Percentiles rank a stretch among this genome's conserved stretches.
These are phyloP conservation scores for Dimocarpus longan DNA, from an alignment of 345 rosid species.

Conservation along the genomic window DNA sequence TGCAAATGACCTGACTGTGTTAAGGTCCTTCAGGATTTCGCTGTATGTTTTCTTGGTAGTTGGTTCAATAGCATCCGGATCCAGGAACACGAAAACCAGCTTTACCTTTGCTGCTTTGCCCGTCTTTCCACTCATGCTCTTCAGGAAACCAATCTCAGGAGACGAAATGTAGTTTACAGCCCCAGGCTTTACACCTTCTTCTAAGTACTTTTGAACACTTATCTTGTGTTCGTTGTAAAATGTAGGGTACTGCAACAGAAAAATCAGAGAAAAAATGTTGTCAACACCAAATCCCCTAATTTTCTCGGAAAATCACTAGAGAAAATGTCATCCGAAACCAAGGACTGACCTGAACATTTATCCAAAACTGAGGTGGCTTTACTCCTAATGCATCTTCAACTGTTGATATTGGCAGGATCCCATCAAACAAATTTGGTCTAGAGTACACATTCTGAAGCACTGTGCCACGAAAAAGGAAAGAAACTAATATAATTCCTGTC, in stretches of 20 bases:
- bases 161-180: slow-evolving; percentile 50
- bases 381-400: slow-evolving; percentile 52
- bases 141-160: slow-evolving; percentile 83
- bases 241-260: slow-evolving; percentile 51
- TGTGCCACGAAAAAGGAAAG: slow-evolving; percentile 19
- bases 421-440: slow-evolving; percentile 58
- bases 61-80: slow-evolving; percentile 56
- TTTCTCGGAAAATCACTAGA: too few species aligned
- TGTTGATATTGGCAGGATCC: slow-evolving; percentile 34
- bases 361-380: slow-evolving; percentile 60
- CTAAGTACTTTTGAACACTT: slow-evolving; percentile 41
- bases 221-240: slow-evolving; percentile 70
- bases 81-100: slow-evolving; percentile 47
- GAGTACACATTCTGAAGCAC: slow-evolving; percentile 61
- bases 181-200: slow-evolving; percentile 23
- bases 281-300: not conserved
- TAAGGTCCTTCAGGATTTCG: slow-evolving; percentile 47
- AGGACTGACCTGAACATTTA: slow-evolving; percentile 66
- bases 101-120: slow-evolving; percentile 45
- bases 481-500: too few species aligned
- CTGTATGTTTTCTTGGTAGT: slow-evolving; percentile 65
- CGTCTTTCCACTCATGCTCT: slow-evolving; percentile 47
- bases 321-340: not conserved
- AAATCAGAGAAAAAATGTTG: not conserved
- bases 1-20: slow-evolving; percentile 61